A percentile compares a stretch with the other conserved stretches of the same genome.
These are phyloP conservation scores for Aspergillus fumigatus DNA, from an alignment of 2,329 filamentous ascomycete species.

Conservation along the genomic window DNA sequence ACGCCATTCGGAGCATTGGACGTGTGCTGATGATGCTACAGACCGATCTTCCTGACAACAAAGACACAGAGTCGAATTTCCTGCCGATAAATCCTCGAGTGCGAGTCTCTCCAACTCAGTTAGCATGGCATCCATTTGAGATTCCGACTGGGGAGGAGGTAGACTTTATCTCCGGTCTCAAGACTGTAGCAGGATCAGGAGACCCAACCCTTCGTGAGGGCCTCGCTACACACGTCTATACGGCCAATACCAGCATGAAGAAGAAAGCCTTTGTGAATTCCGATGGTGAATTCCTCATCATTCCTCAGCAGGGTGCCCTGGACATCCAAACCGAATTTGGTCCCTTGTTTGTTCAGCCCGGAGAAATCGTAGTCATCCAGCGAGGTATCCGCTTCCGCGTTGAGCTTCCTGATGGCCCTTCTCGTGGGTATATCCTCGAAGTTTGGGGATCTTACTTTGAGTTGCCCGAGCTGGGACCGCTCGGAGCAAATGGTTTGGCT, in stretches of 20 bases:
- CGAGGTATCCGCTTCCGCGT: conserved; percentile 62
- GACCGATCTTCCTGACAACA: conserved; percentile 44
- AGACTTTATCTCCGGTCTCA: conserved; percentile 53
- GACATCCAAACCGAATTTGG: conserved; percentile 68
- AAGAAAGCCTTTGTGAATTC: conserved; percentile 56
- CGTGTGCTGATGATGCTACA: conserved; percentile 20
- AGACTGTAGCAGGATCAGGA: conserved; percentile 53
- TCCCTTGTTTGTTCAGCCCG: conserved; percentile 58
- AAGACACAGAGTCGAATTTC: conserved; percentile 31
- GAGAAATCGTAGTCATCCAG: conserved; percentile 64
- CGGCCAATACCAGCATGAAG: conserved; percentile 53
- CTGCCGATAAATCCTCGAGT: conserved; percentile 47
- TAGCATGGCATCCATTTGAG: conserved; percentile 56
- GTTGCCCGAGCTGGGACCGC: conserved; percentile 62
- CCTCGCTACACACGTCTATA: conserved; percentile 53
- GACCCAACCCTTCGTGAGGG: conserved; percentile 55
- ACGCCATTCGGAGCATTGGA: no score
- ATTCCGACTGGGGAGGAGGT: conserved; percentile 46
- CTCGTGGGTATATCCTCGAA: conserved; percentile 63
- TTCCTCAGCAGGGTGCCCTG: conserved; percentile 60
- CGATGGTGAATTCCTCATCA: conserved; percentile 63
- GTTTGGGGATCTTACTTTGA: conserved; percentile 61
- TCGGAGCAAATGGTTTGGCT: conserved; percentile 63
- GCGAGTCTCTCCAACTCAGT: conserved; percentile 52
- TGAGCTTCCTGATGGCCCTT: conserved; percentile 55